Base-by-base conservation (phyloP, 768 basidiomycete species). In the Lanmaoa pseudosensibilis region DNA sequence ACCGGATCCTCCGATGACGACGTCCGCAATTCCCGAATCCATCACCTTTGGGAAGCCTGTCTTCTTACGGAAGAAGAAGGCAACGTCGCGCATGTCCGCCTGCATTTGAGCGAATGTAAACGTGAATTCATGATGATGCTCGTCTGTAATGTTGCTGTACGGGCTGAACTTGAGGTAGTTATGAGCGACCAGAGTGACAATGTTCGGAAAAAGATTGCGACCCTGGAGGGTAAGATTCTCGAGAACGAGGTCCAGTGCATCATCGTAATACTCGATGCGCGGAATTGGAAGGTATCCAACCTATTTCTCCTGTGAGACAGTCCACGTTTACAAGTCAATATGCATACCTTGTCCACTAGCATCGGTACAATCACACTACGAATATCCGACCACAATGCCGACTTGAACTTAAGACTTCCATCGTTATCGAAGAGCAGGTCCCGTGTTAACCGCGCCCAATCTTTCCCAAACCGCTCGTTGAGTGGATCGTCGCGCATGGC, bases 141-240 rank as follows among this genome's bases (percentile, higher is more conserved):
- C 78, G 68, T 92, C 92, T 5, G 73, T 64, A 57, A 74, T 78
- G 36, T 49, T 63, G 19, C 50, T 52, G 76, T 95, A 94, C 0
- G 94, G 94, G 32, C 85, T 87, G 74, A 98, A 94, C 71, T 86
- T 87, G 73, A 92, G 75, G 59, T 77, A 87, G 76, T 96, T 96
- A 69, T 90, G 79, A 15, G 88, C 86, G 54, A 95, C 90, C 53
- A 90, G 58, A 5, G 80, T 74, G 47, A 91, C 79, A 56, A 88
- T 67, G 64, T 89, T 92, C 2, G 94, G 94, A 80, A 95, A 88
- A 3, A 99, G 74, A 75, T 98, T 96, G 40, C 86, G 83, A 10
- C 92, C 92, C 58, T 90, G 86, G 18, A 95, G 79, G 1, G 90
- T 89, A 34, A 98, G 81, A 71, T 96, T 98, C 79, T 98, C 96